phyloP scores from a whole-genome alignment of 768 basidiomycete genomes.

The Cystofilobasidium capitatum region DNA sequence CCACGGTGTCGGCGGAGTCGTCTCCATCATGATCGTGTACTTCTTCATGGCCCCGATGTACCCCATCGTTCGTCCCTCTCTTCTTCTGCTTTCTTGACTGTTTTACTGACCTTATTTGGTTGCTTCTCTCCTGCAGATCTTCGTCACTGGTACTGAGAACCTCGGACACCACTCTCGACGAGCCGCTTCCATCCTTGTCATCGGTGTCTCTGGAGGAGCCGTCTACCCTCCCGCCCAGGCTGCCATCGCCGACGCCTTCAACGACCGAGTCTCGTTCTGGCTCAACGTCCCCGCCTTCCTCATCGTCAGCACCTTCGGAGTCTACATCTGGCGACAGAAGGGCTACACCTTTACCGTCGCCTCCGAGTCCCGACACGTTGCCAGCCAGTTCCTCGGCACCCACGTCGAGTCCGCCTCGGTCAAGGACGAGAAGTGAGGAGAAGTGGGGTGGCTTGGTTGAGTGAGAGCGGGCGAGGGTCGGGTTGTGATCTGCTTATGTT shows the following conservation, averaged over 20 bases:
- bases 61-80: slow-evolving; percentile 20
- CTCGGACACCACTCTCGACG: slow-evolving; percentile 40
- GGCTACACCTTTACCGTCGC: slow-evolving; percentile 6
- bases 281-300: slow-evolving; percentile 18
- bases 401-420: neutral
- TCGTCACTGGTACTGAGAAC: slow-evolving; percentile 40
- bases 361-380: slow-evolving; percentile 7
- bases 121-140: slow-evolving; percentile 43
- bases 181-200: slow-evolving; percentile 37
- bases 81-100: neutral
- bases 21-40: slow-evolving; percentile 56
- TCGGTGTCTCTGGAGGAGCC: slow-evolving; percentile 37
- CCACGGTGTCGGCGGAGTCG: slow-evolving; percentile 50
- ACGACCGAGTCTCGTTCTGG: slow-evolving; percentile 18
- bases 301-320: slow-evolving; percentile 13
- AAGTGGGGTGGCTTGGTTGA: too few species aligned
- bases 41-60: slow-evolving; percentile 56
- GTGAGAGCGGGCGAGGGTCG: too few species aligned
- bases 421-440: neutral
- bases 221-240: slow-evolving; percentile 40
- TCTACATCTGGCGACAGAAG: slow-evolving; percentile 18
- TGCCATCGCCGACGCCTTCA: slow-evolving; percentile 35
- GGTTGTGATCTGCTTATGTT: too few species aligned
- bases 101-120: neutral
- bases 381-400: neutral